These are phyloP conservation scores for Solanum clarkiae DNA, from an alignment of 257 asterid genomes.

Conservation along the genomic window DNA sequence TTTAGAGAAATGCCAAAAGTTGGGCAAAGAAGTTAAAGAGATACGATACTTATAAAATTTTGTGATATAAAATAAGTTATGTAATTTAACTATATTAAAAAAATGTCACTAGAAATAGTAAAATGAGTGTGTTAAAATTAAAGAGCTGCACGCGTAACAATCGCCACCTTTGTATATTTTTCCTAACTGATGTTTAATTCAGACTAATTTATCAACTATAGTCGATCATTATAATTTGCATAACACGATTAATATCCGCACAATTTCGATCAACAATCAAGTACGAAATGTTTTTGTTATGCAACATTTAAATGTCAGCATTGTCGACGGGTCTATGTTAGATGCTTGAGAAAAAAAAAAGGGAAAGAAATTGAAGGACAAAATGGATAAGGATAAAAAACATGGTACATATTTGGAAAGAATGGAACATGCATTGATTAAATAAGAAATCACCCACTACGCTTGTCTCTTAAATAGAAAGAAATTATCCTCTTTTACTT, in stretches of 20 bases:
- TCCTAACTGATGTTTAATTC: background rate
- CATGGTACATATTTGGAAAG: background rate
- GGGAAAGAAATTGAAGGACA: background rate
- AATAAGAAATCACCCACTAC: background rate
- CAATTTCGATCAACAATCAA: background rate
- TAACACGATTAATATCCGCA: background rate
- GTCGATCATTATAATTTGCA: background rate
- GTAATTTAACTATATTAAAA: background rate
- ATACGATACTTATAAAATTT: background rate
- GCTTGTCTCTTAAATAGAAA: background rate
- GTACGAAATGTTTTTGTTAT: background rate
- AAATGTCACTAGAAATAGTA: background rate
- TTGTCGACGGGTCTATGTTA: background rate
- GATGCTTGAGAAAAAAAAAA: too few relatives aligned
- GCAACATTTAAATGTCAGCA: background rate
- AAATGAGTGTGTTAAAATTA: background rate
- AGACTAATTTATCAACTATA: background rate
- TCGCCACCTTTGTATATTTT: background rate
- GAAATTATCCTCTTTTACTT: background rate
- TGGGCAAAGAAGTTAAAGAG: background rate
- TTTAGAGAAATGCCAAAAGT: background rate
- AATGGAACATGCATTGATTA: background rate
- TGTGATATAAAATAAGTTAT: background rate
- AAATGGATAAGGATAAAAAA: background rate
- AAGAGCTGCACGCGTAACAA: background rate